Base-by-base conservation (phyloP, 1,284 basidiomycete species). In the Takashimella tepidaria region DNA sequence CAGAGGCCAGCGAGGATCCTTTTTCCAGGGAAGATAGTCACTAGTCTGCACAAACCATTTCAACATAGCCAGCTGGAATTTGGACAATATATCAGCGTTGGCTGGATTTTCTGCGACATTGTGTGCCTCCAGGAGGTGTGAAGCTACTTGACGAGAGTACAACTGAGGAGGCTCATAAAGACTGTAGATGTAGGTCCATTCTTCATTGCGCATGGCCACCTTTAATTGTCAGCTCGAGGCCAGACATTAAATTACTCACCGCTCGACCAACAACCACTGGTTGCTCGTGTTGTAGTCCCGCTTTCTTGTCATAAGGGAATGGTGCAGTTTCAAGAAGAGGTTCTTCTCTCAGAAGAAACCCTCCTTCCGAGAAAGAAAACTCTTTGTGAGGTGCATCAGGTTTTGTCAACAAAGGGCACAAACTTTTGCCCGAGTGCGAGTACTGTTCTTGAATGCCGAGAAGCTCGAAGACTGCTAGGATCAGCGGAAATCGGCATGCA, bases 91-190 rank as follows among this genome's bases (percentile, higher is more conserved):
- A 8, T n/a, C 23, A 21, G 49, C 45, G 21, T 55, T 27, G 19
- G 22, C 27, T 6, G 49, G 54, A 6, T 46, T 25, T 23, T 47
- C 44, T 4, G 54, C 54, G 3, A 55, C 31, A 26, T 55, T 55
- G 45, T 55, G 54, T 16, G 43, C 37, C 31, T 55, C 31, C 31
- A 37, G 8, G 31, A 47, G 31, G 20, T 25, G 48, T 49, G 54
- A 40, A 46, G n/a, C 44, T 41, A 31, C 23, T 13, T 43, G 16
- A 11, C 54, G 49, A 23, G 46, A 22, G 26, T 25, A 55, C 19
- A 55, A 49, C 24, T 55, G 31, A n/a, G 49, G 12, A 19, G 54
- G 49, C 31, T 55, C 54, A 45, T 55, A 55, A n/a, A 55, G 40
- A n/a, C 54, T 19, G 23, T 55, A 55, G 13, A 31, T 55, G 49